Evolutionary conservation across 768 basidiomycete genomes (phyloP).

Genomic region (Podaxis sp.): DNA sequence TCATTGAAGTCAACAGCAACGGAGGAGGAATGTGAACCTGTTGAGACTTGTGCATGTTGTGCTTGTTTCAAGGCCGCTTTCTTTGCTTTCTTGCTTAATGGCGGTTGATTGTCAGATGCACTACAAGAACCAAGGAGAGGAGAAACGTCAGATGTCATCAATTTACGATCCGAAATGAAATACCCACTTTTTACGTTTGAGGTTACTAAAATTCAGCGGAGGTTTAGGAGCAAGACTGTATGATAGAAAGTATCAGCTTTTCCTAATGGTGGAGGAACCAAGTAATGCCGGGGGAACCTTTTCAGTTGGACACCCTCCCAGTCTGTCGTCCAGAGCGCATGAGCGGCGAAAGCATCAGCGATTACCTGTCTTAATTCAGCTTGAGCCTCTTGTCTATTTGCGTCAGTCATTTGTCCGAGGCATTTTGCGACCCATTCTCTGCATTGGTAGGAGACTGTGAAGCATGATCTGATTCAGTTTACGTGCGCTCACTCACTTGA

Average conservation of each 20-base stretch:
- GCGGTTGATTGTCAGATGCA: constrained; percentile 21
- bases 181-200: constrained; percentile 72
- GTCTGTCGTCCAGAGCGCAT: constrained; percentile 89
- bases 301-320: constrained; percentile 87
- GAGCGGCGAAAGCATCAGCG: constrained; percentile 82
- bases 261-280: not conserved
- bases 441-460: constrained; percentile 5
- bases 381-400: constrained; percentile 84
- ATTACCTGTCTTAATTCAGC: constrained; percentile 96
- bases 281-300: constrained; percentile 47
- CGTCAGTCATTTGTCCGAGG: constrained; percentile 85
- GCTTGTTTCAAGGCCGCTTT: constrained; percentile 40
- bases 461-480: not conserved
- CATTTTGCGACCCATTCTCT: constrained; percentile 97
- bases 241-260: constrained; percentile 12
- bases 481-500: constrained; percentile 49
- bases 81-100: constrained; percentile 52
- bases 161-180: not conserved
- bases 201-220: constrained; percentile 38
- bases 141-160: not conserved
- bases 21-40: constrained; percentile 28
- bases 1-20: constrained; percentile 49
- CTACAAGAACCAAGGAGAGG: constrained; percentile 29
- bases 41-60: constrained; percentile 30
- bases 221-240: constrained; percentile 60